Evolutionary conservation across 2,329 filamentous ascomycete genomes (phyloP), one percentile per base, ranked within the genome.

Genomic region (Diplodia corticola): DNA sequence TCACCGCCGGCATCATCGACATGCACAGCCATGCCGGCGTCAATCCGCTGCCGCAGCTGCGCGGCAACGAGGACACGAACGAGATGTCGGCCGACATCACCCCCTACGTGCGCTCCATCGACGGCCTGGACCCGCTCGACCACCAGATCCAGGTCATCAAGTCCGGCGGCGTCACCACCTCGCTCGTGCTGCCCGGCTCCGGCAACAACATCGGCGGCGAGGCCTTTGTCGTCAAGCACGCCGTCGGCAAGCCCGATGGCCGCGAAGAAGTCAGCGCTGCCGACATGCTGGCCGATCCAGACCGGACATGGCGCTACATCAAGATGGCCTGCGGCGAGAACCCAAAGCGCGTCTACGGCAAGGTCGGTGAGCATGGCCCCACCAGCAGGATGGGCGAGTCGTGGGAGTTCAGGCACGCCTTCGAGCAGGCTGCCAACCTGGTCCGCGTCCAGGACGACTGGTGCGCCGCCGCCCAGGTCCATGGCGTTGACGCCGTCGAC

Each of bases 311-410:
- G 85, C 82, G 89, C 22, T 91, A 89, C 75, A 89, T 91, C 82
- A 91, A 91, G 79, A 91, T 91, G 88, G 89, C 89, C 0, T 91
- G 88, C 69, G 89, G 89, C 40, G 89, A 91, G 76, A 91, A 91
- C 70, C 80, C 88, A 1, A 90, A 90, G 78, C 78, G 82, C 0
- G 78, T 86, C 0, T 89, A 90, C 67, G 87, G 87, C 10, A 80
- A 79, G 53, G 72, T 78, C 4, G 86, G 86, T 26, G 80, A 82
- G 61, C 79, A 79, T 53, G 84, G 85, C 0, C 87, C 87, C 0
- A 81, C 81, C 64, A 89, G 85, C 68, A 81, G 89, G 1, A 79
- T 91, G 71, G 89, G 89, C 9, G 88, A 91, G 76, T 88, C 88
- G 55, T 91, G 86, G 83, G 84, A 87, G 69, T 89, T 91, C 71